These are phyloP conservation scores for Vanrija pseudolonga DNA, from an alignment of 1,284 basidiomycete genomes.

Conservation along the genomic window DNA sequence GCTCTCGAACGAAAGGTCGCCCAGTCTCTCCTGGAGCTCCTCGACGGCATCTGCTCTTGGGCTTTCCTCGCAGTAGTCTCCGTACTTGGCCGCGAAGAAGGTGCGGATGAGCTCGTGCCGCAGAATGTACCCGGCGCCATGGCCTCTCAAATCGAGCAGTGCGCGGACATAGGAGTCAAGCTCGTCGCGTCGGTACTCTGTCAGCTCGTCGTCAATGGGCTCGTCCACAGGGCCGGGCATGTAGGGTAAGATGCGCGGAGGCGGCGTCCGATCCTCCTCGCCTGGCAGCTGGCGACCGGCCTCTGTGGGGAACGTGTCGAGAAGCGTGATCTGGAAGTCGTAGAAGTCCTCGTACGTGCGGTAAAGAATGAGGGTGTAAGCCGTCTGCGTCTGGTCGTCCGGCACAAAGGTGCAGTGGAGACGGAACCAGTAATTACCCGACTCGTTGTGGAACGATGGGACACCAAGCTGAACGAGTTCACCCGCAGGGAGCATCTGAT, in stretches of 20 bases:
- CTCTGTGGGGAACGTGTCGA: slow-evolving; percentile 81
- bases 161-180: slow-evolving; percentile 83
- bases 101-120: slow-evolving; percentile 74
- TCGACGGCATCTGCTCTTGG: slow-evolving; percentile 52
- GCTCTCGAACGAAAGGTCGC: slow-evolving; percentile 21
- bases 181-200: slow-evolving; percentile 74
- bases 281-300: slow-evolving; percentile 62
- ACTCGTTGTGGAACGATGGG: slow-evolving; percentile 93
- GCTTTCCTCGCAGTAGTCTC: slow-evolving; percentile 81
- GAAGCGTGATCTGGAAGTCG: slow-evolving; percentile 88
- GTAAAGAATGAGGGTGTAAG: slow-evolving; percentile 83
- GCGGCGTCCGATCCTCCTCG: slow-evolving; percentile 35
- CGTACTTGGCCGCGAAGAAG: slow-evolving; percentile 82
- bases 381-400: slow-evolving; percentile 60
- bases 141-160: slow-evolving; percentile 64
- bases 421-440: slow-evolving; percentile 96
- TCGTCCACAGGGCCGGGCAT: slow-evolving; percentile 87
- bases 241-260: slow-evolving; percentile 76
- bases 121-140: slow-evolving; percentile 71
- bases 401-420: slow-evolving; percentile 85
- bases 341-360: slow-evolving; percentile 98
- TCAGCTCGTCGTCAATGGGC: slow-evolving; percentile 79
- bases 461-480: slow-evolving; percentile 84
- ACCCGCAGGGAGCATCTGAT: slow-evolving; percentile 63
- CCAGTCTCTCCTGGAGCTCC: slow-evolving; percentile 58